These are phyloP conservation scores for Saccharomycopsis capsularis DNA, from an alignment of 805 yeast species.

Conservation along the genomic window DNA sequence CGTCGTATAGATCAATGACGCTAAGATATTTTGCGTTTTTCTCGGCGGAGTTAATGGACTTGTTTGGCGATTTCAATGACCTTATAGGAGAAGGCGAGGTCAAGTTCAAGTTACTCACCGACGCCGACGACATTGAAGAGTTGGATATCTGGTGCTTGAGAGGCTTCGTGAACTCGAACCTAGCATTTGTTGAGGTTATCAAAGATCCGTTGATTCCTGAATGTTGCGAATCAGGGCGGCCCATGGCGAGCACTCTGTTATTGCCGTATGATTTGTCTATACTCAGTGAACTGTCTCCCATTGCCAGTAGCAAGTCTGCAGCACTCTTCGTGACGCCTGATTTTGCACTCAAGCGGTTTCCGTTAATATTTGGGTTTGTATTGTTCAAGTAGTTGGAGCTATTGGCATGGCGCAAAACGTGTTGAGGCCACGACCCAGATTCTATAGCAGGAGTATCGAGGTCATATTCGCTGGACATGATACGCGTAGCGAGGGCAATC, in stretches of 20 bases:
- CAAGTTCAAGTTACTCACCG: slow-evolving; percentile 5
- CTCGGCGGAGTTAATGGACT: slow-evolving; percentile 7
- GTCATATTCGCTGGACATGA: no score
- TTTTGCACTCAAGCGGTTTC: neutral
- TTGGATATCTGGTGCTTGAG: slow-evolving; percentile 5
- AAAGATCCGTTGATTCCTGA: neutral
- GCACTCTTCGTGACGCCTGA: slow-evolving; percentile 1
- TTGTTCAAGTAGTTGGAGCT: slow-evolving; percentile 2
- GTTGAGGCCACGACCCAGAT: no score
- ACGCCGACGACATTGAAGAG: slow-evolving; percentile 9
- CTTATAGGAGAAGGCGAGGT: slow-evolving; percentile 9
- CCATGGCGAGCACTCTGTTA: no score
- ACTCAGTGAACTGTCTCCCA: neutral
- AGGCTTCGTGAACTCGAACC: slow-evolving; percentile 13
- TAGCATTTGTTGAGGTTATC: slow-evolving; percentile 4
- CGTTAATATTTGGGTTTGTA: neutral
- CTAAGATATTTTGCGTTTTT: slow-evolving; percentile 18
- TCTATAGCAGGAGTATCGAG: no score
- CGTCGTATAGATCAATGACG: slow-evolving; percentile 18
- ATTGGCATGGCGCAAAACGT: neutral
- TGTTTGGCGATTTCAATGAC: slow-evolving; percentile 9
- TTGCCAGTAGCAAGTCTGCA: neutral
- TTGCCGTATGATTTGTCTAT: neutral
- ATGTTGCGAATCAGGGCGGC: no score
- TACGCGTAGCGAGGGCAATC: no score